phyloP scores from a whole-genome alignment of 306 rosid species.

The Albizia julibrissin region DNA sequence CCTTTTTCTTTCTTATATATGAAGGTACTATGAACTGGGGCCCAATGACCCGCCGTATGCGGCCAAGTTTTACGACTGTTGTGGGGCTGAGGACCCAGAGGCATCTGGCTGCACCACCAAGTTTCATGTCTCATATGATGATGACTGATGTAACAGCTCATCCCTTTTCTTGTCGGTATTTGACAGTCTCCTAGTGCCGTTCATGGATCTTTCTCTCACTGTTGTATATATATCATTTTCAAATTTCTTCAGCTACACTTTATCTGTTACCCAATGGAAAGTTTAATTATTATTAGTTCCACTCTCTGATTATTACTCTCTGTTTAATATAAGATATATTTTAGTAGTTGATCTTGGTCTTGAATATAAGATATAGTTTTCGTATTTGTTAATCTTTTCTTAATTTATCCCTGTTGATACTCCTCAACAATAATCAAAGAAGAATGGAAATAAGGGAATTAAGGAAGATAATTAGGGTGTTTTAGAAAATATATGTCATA shows the following conservation, averaged over 20 bases:
- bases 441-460: no score
- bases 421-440: no score
- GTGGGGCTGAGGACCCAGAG: constrained; percentile 88
- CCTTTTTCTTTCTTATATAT: constrained; percentile 24
- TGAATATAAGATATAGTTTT: no score
- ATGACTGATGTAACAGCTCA: constrained; percentile 45
- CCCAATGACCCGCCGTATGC: constrained; percentile 69
- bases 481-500: no score
- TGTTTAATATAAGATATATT: background rate
- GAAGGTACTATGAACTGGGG: constrained; percentile 65
- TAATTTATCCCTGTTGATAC: no score
- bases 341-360: no score
- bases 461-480: accelerated
- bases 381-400: no score
- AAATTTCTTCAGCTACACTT: constrained; percentile 21
- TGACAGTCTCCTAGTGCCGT: background rate
- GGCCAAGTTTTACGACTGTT: constrained; percentile 87
- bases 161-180: background rate
- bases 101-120: constrained; percentile 82
- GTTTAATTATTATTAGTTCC: background rate
- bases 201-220: constrained; percentile 22
- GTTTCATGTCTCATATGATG: constrained; percentile 79
- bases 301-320: background rate
- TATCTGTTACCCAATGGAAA: constrained; percentile 2
- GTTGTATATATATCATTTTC: constrained; percentile 17